A percentile compares a stretch with the other conserved stretches of the same genome.
phyloP scores from a whole-genome alignment of 2,329 filamentous ascomycete species.

The Fusarium hostae region DNA sequence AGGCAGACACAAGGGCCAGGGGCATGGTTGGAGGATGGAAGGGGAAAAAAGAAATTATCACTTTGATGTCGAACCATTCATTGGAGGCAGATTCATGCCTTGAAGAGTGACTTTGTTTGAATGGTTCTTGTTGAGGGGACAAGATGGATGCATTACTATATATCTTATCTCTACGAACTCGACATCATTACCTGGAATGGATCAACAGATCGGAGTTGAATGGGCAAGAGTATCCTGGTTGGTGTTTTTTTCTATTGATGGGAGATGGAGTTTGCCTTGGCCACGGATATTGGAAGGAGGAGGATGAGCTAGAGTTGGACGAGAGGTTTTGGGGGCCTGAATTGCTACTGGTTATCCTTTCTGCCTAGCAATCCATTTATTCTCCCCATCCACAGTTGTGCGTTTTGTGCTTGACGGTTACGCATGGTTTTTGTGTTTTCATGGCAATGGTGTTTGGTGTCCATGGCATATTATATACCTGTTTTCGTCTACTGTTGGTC shows the following conservation, averaged over 20 bases:
- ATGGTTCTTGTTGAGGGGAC: conserved; percentile 15
- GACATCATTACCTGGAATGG: conserved; percentile 37
- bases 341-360: conserved; percentile 30
- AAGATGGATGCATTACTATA: conserved; percentile 31
- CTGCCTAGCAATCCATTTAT: conserved; percentile 42
- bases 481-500: conserved; percentile 30
- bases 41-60: neutral
- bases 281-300: conserved; percentile 4
- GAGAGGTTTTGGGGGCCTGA: conserved; percentile 22
- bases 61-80: conserved; percentile 13
- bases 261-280: conserved; percentile 29
- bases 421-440: conserved; percentile 44
- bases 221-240: conserved; percentile 31
- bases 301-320: conserved; percentile 12
- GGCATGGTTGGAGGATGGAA: neutral
- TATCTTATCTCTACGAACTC: conserved; percentile 25
- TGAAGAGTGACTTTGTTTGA: conserved; percentile 14
- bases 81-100: neutral
- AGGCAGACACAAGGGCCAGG: conserved; percentile 7
- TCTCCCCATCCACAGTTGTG: conserved; percentile 34
- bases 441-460: conserved; percentile 52
- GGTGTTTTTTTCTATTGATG: conserved; percentile 34
- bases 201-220: conserved; percentile 32
- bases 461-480: conserved; percentile 49
- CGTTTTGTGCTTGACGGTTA: conserved; percentile 28